A percentile compares a stretch with the other conserved stretches of the same genome.
Conservation (phyloP, 192 early-diverging fungal species). For the Backusella tarrabulga region DNA sequence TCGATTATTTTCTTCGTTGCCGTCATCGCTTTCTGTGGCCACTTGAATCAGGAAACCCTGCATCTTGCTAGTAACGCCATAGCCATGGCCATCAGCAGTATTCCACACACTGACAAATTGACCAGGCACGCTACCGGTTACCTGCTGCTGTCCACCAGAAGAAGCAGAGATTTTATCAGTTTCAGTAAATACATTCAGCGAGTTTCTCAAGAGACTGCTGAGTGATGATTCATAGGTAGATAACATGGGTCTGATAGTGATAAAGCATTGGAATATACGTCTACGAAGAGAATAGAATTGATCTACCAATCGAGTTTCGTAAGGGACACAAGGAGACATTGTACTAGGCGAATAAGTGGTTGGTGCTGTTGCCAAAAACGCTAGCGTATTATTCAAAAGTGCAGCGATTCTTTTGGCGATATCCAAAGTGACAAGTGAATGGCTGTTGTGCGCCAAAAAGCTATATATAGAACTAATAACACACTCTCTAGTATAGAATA, state of each 20-base stretch:
- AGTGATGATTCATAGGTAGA: conserved; percentile 55
- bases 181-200: conserved; percentile 50
- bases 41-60: conserved; percentile 48
- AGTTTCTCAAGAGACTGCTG: conserved; percentile 42
- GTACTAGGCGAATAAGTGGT: conserved; percentile 42
- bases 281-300: conserved; percentile 61
- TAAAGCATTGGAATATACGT: conserved; percentile 73
- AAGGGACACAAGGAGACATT: conserved; percentile 38
- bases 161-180: conserved; percentile 49
- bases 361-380: conserved; percentile 57
- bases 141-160: conserved; percentile 43
- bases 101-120: conserved; percentile 53
- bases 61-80: conserved; percentile 56
- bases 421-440: conserved; percentile 65
- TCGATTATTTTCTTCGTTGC: conserved; percentile 41
- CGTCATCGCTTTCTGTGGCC: conserved; percentile 33
- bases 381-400: conserved; percentile 68
- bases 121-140: conserved; percentile 46
- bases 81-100: conserved; percentile 53
- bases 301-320: conserved; percentile 42
- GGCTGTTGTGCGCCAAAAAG: conserved; percentile 68
- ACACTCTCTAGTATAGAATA: conserved; percentile 58
- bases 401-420: conserved; percentile 77
- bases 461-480: conserved; percentile 70
- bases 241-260: conserved; percentile 49